phyloP scores from a whole-genome alignment of 352 stramenopile species.

The Globisporangium apiculatum region DNA sequence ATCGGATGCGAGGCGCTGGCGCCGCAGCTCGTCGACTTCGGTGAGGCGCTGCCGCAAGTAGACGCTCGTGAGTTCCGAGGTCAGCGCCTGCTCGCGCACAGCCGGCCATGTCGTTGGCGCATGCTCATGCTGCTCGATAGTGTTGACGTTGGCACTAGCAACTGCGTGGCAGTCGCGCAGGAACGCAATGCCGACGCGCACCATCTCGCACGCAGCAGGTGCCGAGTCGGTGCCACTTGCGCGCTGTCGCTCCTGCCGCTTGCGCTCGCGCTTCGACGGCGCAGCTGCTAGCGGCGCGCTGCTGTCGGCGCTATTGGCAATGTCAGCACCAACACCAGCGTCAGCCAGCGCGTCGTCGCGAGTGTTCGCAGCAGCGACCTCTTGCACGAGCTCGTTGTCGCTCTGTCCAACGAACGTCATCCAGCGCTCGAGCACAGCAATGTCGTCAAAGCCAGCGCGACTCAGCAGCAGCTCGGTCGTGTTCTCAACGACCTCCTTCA shows the following conservation, averaged over 20 bases:
- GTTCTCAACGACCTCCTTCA: constrained; percentile 52
- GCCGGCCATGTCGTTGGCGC: background rate
- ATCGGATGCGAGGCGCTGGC: constrained; percentile 28
- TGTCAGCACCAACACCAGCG: background rate
- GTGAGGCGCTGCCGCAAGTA: constrained; percentile 37
- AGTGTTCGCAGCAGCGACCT: background rate
- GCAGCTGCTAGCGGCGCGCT: background rate
- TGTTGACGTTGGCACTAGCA: background rate
- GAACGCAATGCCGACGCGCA: constrained; percentile 48
- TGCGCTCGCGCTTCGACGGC: constrained; percentile 13
- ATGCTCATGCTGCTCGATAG: background rate
- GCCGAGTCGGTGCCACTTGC: background rate
- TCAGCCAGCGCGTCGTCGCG: too few species aligned
- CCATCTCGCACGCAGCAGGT: constrained; percentile 23
- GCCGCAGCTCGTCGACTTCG: constrained; percentile 32
- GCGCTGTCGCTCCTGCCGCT: constrained; percentile 17
- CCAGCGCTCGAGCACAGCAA: constrained; percentile 37
- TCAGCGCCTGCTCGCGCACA: constrained; percentile 4
- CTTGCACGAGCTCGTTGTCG: background rate
- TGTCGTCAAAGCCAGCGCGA: constrained; percentile 25
- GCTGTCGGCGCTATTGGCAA: background rate
- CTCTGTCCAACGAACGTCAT: constrained; percentile 20
- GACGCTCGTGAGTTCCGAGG: constrained; percentile 29
- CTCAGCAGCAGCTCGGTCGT: constrained; percentile 62
- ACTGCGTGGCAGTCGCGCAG: constrained; percentile 18